Evolutionary conservation across 352 stramenopile species (phyloP), one percentile per base, ranked within the genome.

Genomic region (Globisporangium heterothallicum): DNA sequence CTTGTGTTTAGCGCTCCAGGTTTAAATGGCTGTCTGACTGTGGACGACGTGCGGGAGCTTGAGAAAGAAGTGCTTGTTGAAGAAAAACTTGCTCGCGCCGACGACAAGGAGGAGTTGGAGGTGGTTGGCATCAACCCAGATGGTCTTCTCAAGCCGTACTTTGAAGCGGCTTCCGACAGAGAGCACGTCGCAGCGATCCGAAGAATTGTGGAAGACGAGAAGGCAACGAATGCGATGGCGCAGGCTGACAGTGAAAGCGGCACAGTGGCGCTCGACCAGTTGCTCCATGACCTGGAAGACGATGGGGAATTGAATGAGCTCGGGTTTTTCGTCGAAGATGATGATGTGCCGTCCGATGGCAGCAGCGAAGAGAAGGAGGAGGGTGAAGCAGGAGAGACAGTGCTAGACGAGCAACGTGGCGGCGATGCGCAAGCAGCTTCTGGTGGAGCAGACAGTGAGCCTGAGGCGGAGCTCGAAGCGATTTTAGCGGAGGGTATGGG

Each of bases 281-380:
- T 92, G 52, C 61, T 89, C 13, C 66, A 71, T 30, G 80, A 89
- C 50, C 66, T 88, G 49, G 72, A 88, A 38, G 72, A 84, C 38
- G 78, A 89, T 59, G 76, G 78, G 34, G 78, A 86, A 38, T 53
- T 85, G 2, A 63, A 58, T 4, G 78, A 76, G 30, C 47, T 89
- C 0, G 78, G 78, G 13, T 88, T 92, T n/a, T 65, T 58, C 8
- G 22, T 84, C 2, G 64, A 72, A 8, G 66, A 73, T 5, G 56
- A 79, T 0, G 62, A 77, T 9, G 38, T 56, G 12, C 41, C 74
- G 9, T 36, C 12, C 16, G 50, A 40, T 27, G 59, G 42, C 18
- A 34, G 41, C 7, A n/a, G 38, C 0, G 56, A 53, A 12, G 12
- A 47, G 6, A 40, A 53, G 9, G 35, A 48, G 13, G 36, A 57